Conservation (phyloP, 2,329 filamentous ascomycete genomes). For the Diaporthe aspalathi region DNA sequence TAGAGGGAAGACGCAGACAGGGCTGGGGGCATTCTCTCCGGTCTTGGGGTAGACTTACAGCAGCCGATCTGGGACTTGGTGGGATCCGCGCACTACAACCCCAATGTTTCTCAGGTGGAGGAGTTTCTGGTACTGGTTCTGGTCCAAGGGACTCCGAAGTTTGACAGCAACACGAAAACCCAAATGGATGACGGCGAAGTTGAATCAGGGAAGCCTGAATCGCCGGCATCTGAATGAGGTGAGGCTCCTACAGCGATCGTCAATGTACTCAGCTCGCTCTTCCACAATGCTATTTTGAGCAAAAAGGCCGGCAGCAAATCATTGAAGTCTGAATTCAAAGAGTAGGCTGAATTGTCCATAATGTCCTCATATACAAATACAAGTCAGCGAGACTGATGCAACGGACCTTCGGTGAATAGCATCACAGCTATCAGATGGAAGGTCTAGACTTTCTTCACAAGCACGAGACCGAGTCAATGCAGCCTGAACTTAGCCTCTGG, state of each 20-base stretch:
- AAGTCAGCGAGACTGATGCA: no score
- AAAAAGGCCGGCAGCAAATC: not conserved
- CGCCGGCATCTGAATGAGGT: not conserved
- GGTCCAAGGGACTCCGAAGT: not conserved
- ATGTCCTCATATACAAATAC: not conserved
- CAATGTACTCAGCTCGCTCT: not conserved
- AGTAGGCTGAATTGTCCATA: not conserved
- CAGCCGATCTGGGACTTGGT: not conserved
- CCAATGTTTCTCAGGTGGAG: not conserved
- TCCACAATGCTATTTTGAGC: not conserved
- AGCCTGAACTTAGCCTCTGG: not conserved
- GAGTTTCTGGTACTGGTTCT: not conserved
- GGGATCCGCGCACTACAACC: not conserved
- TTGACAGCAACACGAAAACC: not conserved
- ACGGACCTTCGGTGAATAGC: not conserved
- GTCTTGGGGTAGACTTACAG: not conserved
- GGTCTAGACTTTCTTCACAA: not conserved
- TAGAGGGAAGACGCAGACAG: slow-evolving; percentile 34
- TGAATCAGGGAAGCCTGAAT: not conserved
- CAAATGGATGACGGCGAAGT: no score
- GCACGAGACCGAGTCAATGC: not conserved
- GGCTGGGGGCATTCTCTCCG: not conserved
- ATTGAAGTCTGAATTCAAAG: not conserved
- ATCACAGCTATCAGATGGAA: not conserved
- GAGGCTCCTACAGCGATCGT: not conserved